Base-by-base conservation (phyloP, 768 basidiomycete genomes). In the Fomitopsis serialis region DNA sequence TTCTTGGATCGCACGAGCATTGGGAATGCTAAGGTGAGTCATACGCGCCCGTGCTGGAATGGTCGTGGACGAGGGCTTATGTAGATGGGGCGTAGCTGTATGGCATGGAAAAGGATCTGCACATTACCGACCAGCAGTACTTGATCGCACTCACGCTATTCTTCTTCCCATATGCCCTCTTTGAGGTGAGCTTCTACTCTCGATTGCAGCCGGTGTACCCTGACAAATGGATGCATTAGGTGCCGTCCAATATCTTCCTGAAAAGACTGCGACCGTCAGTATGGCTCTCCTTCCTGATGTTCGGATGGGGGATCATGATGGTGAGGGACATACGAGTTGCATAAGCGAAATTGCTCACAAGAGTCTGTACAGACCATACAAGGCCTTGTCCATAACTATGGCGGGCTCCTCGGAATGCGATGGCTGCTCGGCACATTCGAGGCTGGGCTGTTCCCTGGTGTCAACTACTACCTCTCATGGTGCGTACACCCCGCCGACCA, bases 281-380 rank as follows among this genome's bases (percentile, higher is more conserved):
- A 34, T 91, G 89, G 88, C 70, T 92, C 5, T 87, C 86, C 5
- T 54, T 75, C 24, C 72, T 90, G 49, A 90, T 92, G 88, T 57
- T 87, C 2, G 59, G 80, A 17, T 89, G 87, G 86, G 87, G 87
- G 2, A 58, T 89, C 27, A 82, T 82, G 74, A 89, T 89, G 87
- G 86, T 86, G 50, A 48, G 72, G 45, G 9, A 36, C 43, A 4
- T 22, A 0, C 9, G 19, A 17, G 6, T 24, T 51, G 29, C 8
- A 12, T 45, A 21, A 24, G 13, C 51, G 27, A 42, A 5, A 15
- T 7, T 35, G 54, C 17, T 36, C 22, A 10, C 10, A 13, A 19
- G 53, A 10, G n/a, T 21, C 25, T 4, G 11, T 22, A 32, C 63
- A 90, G 88, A 87, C 85, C 15, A 70, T 85, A 7, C 87, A 89